These are phyloP conservation scores for Leccinum subfulvum DNA, from an alignment of 1,284 basidiomycete species.

Conservation along the genomic window DNA sequence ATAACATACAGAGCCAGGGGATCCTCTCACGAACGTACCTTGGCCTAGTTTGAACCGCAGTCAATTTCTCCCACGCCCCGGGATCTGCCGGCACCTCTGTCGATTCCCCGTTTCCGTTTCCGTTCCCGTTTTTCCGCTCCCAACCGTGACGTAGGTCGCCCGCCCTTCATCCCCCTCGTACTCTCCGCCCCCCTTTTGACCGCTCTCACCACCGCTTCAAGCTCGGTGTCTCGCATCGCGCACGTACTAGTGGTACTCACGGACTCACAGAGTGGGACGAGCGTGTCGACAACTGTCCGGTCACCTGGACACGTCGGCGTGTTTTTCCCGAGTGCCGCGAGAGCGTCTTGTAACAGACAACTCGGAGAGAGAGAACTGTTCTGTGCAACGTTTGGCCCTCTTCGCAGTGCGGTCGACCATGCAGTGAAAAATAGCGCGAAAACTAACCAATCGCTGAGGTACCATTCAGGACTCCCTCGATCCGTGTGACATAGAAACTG, in stretches of 20 bases:
- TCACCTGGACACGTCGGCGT: constrained; percentile 55
- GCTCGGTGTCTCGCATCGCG: not conserved
- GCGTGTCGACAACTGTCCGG: constrained; percentile 53
- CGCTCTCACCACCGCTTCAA: constrained; percentile 33
- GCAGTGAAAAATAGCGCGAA: constrained; percentile 53
- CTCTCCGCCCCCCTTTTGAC: constrained; percentile 45
- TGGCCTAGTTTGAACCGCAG: no score
- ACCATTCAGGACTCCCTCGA: constrained; percentile 17
- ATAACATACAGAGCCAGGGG: no score
- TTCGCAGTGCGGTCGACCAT: constrained; percentile 29
- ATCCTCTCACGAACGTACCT: no score
- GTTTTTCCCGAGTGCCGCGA: constrained; percentile 39
- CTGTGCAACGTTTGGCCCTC: not conserved
- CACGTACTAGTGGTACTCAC: not conserved
- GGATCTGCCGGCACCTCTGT: constrained; percentile 44
- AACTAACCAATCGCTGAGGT: constrained; percentile 31
- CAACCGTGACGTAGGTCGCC: constrained; percentile 45
- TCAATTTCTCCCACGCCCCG: constrained; percentile 39
- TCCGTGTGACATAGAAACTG: constrained; percentile 38
- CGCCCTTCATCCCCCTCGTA: constrained; percentile 46
- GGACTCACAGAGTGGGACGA: constrained; percentile 44
- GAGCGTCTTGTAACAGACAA: constrained; percentile 22
- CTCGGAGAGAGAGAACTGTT: not conserved
- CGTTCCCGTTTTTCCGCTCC: constrained; percentile 8
- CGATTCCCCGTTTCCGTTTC: not conserved